phyloP scores from a whole-genome alignment of 140 eudicot species.

The Erigeron philadelphicus region DNA sequence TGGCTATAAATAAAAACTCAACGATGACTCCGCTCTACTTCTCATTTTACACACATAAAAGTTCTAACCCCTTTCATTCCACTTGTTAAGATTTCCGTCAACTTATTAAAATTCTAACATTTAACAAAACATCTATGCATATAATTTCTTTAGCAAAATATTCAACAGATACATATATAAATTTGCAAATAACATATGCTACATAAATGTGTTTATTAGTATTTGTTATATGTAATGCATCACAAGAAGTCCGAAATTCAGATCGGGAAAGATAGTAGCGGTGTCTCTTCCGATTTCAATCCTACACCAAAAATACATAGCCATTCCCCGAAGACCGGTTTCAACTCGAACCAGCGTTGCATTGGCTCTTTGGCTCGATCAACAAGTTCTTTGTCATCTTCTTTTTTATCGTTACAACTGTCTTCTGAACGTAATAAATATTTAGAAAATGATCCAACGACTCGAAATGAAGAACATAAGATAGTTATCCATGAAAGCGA shows the following conservation, averaged over 20 bases:
- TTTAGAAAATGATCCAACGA: neutral
- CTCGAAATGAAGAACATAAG: conserved; percentile 21
- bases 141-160: neutral
- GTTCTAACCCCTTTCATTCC: conserved; percentile 19
- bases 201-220: neutral
- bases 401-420: conserved; percentile 18
- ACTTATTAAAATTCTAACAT: no score
- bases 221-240: conserved; percentile 59
- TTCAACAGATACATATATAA: neutral
- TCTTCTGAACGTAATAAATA: conserved; percentile 6
- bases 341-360: conserved; percentile 22
- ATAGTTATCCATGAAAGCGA: conserved; percentile 18
- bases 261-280: conserved; percentile 96
- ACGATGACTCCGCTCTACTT: conserved; percentile 56
- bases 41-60: conserved; percentile 23
- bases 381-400: neutral
- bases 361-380: conserved; percentile 1
- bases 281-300: conserved; percentile 98
- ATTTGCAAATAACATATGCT: neutral
- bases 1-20: conserved; percentile 39
- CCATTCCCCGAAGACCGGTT: neutral
- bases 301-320: conserved; percentile 43
- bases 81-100: conserved; percentile 7
- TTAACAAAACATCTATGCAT: neutral
- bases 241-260: conserved; percentile 96